These are phyloP conservation scores for Limnanthes douglasii DNA, from an alignment of 345 rosid species.

Conservation along the genomic window DNA sequence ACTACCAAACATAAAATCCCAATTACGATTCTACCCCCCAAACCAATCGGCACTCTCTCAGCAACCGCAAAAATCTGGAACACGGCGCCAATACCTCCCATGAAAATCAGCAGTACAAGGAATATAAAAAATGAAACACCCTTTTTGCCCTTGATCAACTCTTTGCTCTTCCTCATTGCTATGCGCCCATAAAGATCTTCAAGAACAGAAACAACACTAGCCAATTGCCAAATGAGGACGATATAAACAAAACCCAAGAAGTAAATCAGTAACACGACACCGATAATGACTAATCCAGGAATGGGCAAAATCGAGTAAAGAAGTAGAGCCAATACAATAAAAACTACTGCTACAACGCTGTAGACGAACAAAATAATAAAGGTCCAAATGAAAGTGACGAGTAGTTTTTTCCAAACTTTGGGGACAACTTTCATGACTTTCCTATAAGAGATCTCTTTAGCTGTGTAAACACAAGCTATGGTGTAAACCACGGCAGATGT, in stretches of 20 bases:
- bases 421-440: conserved; percentile 65
- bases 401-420: conserved; percentile 58
- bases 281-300: no score
- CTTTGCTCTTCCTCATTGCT: conserved; percentile 89
- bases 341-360: conserved; percentile 45
- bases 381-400: conserved; percentile 76
- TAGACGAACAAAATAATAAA: conserved; percentile 51
- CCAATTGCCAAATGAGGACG: conserved; percentile 88
- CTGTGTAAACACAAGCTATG: conserved; percentile 77
- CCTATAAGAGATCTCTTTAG: conserved; percentile 73
- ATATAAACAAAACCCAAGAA: conserved; percentile 72
- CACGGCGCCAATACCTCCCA: conserved; percentile 24
- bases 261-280: no score
- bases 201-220: conserved; percentile 86
- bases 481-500: conserved; percentile 96
- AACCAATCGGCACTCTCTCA: conserved; percentile 46
- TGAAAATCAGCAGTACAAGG: conserved; percentile 40
- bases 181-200: conserved; percentile 64
- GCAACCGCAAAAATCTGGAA: conserved; percentile 53
- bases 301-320: conserved; percentile 30
- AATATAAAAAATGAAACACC: conserved; percentile 44
- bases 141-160: conserved; percentile 59
- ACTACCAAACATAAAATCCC: conserved; percentile 79
- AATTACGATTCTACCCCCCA: conserved; percentile 44
- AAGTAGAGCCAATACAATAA: no score